Conservation (phyloP, 306 rosid species). For the Quercus aquifolioides region DNA sequence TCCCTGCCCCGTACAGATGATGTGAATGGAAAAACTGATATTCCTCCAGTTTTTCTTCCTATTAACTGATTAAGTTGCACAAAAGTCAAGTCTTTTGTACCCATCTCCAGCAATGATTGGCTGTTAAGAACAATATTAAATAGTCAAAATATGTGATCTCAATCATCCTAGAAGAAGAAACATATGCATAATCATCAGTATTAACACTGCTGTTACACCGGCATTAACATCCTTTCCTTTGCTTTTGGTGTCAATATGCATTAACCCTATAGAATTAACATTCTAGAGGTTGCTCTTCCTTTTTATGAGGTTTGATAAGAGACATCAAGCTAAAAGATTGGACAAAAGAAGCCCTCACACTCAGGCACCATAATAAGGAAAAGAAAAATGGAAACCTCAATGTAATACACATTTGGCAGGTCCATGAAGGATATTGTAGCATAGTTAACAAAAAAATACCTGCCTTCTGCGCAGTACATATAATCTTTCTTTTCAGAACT, state of each 20-base stretch:
- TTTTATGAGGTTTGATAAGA: background rate
- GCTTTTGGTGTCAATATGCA: background rate
- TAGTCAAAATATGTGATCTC: slow-evolving; percentile 22
- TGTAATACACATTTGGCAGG: background rate
- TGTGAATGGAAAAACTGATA: slow-evolving; percentile 92
- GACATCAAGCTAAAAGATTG: background rate
- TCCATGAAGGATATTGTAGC: background rate
- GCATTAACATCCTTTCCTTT: background rate
- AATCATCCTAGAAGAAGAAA: slow-evolving; percentile 12
- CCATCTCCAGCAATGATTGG: slow-evolving; percentile 98
- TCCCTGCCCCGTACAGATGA: slow-evolving; percentile 79
- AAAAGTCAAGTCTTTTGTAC: slow-evolving; percentile 90
- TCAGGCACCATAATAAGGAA: background rate
- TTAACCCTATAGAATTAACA: background rate
- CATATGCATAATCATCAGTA: background rate
- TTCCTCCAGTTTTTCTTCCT: slow-evolving; percentile 98
- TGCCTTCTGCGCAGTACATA: background rate
- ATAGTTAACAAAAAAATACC: background rate
- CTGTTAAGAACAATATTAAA: slow-evolving; percentile 46
- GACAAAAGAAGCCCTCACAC: background rate
- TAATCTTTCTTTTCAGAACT: background rate
- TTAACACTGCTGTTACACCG: background rate
- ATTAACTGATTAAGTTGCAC: slow-evolving; percentile 95
- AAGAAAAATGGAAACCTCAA: background rate
- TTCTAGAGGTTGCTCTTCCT: background rate